These are phyloP conservation scores for Aristolochia californica DNA, from an alignment of 164 flowering plant species.

Conservation along the genomic window DNA sequence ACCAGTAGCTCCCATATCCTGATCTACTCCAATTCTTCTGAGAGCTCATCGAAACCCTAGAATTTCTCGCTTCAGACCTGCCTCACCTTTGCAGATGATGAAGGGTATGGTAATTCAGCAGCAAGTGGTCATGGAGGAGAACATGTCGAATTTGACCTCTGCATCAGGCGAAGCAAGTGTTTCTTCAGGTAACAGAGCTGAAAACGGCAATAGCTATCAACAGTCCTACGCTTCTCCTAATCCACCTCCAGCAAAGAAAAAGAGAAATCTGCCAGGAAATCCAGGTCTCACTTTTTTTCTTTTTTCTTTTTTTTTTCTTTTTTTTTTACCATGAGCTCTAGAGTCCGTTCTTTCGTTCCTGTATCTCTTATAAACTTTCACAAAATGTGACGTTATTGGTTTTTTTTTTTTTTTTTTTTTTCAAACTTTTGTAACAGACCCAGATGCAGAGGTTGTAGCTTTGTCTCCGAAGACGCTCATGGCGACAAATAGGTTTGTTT, in stretches of 20 bases:
- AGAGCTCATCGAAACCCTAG: conserved; percentile 8
- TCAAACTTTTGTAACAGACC: too few species aligned
- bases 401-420: too few species aligned
- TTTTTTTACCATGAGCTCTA: too few species aligned
- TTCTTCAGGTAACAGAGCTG: conserved; percentile 43
- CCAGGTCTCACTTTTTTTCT: conserved; percentile 69
- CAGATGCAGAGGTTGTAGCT: conserved; percentile 37
- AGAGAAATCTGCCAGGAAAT: conserved; percentile 76
- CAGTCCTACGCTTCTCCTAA: conserved; percentile 24
- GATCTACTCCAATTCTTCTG: conserved; percentile 1
- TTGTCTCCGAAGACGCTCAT: conserved; percentile 72
- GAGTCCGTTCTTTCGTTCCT: too few species aligned
- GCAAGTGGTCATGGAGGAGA: conserved; percentile 34
- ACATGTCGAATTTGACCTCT: conserved; percentile 75
- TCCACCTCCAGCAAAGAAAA: conserved; percentile 39
- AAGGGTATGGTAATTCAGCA: conserved; percentile 29
- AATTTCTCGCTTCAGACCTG: background rate
- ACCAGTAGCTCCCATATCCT: background rate
- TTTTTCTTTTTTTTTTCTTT: background rate
- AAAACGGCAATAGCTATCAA: conserved; percentile 16
- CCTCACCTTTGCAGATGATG: conserved; percentile 22
- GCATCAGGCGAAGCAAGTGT: conserved; percentile 59
- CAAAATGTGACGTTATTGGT: too few species aligned
- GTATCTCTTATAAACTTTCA: too few species aligned
- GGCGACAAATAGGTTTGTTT: conserved; percentile 83